These are phyloP conservation scores for Penicillium cosmopolitanum DNA, from an alignment of 495 filamentous ascomycete genomes.

Conservation along the genomic window DNA sequence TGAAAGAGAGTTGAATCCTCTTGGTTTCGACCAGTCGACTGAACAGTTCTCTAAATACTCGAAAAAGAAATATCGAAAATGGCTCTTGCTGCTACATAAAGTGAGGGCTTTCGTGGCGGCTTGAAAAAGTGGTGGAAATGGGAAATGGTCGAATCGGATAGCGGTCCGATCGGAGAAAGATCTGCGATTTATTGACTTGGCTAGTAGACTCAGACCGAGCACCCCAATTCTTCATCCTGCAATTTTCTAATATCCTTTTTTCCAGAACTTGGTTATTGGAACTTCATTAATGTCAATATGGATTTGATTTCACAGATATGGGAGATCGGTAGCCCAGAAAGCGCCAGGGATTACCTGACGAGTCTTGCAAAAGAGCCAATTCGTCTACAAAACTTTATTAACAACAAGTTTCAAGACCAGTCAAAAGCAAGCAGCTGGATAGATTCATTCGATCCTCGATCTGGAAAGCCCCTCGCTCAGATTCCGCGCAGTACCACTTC, in stretches of 20 bases:
- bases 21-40: too few species aligned
- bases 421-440: constrained; percentile 11
- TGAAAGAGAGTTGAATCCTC: background rate
- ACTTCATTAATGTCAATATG: background rate
- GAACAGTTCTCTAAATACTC: too few species aligned
- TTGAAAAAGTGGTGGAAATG: background rate
- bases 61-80: too few species aligned
- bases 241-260: background rate
- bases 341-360: constrained; percentile 8
- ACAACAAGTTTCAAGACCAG: constrained; percentile 10
- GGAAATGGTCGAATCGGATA: constrained; percentile 12
- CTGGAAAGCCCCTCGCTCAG: constrained; percentile 13
- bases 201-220: background rate
- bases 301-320: constrained; percentile 12
- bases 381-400: constrained; percentile 19
- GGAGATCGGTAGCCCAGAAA: constrained; percentile 14
- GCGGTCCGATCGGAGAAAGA: constrained; percentile 2
- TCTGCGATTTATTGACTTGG: background rate
- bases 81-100: too few species aligned
- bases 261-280: background rate
- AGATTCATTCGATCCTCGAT: constrained; percentile 20
- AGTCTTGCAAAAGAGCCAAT: constrained; percentile 9
- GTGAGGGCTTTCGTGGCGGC: too few species aligned
- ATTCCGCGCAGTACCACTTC: constrained; percentile 11
- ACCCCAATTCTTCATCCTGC: too few species aligned